Conservation (phyloP, 2,329 filamentous ascomycete species). For the Ophiostoma angusticollis region DNA sequence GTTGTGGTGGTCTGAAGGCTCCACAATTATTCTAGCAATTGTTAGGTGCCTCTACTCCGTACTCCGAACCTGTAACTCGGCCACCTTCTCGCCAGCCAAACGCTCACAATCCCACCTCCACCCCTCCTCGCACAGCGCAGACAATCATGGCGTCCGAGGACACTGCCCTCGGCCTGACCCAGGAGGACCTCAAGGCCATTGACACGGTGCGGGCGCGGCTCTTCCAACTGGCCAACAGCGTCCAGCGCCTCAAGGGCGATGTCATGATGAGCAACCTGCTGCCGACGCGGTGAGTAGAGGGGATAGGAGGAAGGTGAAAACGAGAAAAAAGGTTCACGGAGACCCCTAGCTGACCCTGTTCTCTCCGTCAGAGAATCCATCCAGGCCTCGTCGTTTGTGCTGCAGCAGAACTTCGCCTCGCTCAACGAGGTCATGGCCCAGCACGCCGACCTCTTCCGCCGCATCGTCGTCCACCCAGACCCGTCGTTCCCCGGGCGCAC, state of each 20-base stretch:
- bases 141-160: conserved; percentile 7
- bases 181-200: conserved; percentile 53
- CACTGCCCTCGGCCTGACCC: conserved; percentile 35
- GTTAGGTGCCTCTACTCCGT: too few species aligned
- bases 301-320: too few species aligned
- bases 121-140: not conserved
- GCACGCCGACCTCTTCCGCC: conserved; percentile 53
- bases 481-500: conserved; percentile 61
- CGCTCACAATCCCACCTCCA: not conserved
- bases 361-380: conserved; percentile 58
- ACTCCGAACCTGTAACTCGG: too few species aligned
- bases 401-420: conserved; percentile 55
- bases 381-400: conserved; percentile 57
- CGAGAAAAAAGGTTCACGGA: not conserved
- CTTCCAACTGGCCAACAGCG: conserved; percentile 54
- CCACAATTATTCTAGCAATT: too few species aligned
- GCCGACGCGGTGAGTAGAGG: conserved; percentile 46
- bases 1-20: too few species aligned
- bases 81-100: not conserved
- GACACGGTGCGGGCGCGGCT: conserved; percentile 59
- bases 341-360: not conserved
- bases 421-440: conserved; percentile 53
- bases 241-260: conserved; percentile 49
- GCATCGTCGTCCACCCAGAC: conserved; percentile 61
- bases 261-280: conserved; percentile 51